Base-by-base conservation (phyloP, 1,284 basidiomycete genomes). In the Farysia itapuensis region DNA sequence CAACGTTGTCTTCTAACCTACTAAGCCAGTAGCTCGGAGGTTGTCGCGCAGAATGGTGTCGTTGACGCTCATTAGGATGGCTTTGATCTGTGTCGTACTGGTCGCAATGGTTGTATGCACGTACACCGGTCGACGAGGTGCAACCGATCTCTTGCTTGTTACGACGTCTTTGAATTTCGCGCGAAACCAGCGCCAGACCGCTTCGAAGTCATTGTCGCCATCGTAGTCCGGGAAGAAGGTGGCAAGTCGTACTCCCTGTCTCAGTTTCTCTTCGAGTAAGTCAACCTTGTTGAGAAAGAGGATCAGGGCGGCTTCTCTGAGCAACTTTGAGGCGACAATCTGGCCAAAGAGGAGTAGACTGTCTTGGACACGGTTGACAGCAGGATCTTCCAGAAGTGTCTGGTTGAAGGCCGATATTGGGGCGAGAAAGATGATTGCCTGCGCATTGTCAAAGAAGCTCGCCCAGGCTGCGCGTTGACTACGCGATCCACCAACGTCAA, bases 251-350 rank as follows among this genome's bases (percentile, higher is more conserved):
- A 56, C 39, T 2, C 58, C 58, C 12, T 22, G 15, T 9, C 23
- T 25, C 4, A 67, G 24, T 40, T 70, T 67, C 12, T 41, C 35
- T 21, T 57, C 50, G 12, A 70, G 35, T 13, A 70, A 19, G 36
- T 67, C 64, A 19, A 70, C 61, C 43, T 70, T 70, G 58, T 70
- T 70, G 2, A 70, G 25, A n/a, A 70, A 66, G 29, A 70, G 29
- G 14, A 70, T 56, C 28, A 70, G 22, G 22, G 40, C 59, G 3
- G 61, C 65, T 3, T 24, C 7, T 4, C 21, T 16, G 2, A 70
- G 42, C 12, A 68, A 30, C 1, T 49, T 57, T 28, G 50, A 59
- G 19, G 21, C n/a, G 2, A 63, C 53, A 18, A 70, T 38, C 31
- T 46, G 37, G 22, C 35, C 39, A 43, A 65, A 70, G 3, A 70